Evolutionary conservation across 768 basidiomycete species (phyloP).

Genomic region (Phlebiopsis gigantea): DNA sequence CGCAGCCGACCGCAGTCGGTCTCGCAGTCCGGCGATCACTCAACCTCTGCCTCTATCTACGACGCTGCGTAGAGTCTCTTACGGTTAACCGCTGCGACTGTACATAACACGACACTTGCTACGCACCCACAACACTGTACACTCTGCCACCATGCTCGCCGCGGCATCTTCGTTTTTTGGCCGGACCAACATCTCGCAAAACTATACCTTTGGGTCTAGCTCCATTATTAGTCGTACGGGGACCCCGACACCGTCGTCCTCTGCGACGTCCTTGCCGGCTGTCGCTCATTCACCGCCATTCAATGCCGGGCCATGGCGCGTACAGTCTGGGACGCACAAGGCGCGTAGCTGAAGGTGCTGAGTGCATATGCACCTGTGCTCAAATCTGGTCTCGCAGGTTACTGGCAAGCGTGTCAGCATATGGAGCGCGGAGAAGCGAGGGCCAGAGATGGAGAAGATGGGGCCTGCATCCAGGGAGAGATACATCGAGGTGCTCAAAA

Average conservation of each 20-base stretch:
- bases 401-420: conserved; percentile 88
- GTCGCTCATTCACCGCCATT: conserved; percentile 46
- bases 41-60: neutral
- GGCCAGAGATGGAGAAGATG: conserved; percentile 67
- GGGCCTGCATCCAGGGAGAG: conserved; percentile 62
- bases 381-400: conserved; percentile 22
- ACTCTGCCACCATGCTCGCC: conserved; percentile 53
- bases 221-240: conserved; percentile 32
- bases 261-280: conserved; percentile 33
- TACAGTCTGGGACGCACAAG: conserved; percentile 84
- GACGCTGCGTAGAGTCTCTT: neutral
- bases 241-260: conserved; percentile 28
- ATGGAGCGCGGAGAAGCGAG: conserved; percentile 87
- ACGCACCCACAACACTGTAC: neutral
- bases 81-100: neutral
- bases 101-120: neutral
- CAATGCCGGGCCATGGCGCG: conserved; percentile 82
- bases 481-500: conserved; percentile 80
- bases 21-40: neutral
- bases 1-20: neutral
- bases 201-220: conserved; percentile 56
- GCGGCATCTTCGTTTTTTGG: conserved; percentile 82
- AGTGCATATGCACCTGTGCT: neutral
- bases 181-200: conserved; percentile 75
- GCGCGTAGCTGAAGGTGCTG: conserved; percentile 15